phyloP scores from a whole-genome alignment of 2,329 filamentous ascomycete species.

The Chrysosporium keratinophilum region DNA sequence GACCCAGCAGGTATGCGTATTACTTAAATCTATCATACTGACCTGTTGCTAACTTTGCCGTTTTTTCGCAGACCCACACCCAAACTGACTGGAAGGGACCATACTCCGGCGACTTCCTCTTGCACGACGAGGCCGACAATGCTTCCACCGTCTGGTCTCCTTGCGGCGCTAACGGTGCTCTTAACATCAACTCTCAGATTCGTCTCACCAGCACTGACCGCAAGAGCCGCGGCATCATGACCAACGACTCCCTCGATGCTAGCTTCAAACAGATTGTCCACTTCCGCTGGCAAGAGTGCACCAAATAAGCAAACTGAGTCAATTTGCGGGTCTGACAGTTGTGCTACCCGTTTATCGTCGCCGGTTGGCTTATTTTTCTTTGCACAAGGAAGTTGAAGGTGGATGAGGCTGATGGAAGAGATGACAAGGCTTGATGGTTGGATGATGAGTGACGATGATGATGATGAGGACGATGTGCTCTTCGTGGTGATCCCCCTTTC shows the following conservation, averaged over 20 bases:
- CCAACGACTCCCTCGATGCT: constrained; percentile 42
- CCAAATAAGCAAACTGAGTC: constrained; percentile 3
- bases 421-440: not conserved
- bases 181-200: constrained; percentile 47
- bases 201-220: constrained; percentile 29
- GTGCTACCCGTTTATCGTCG: not conserved
- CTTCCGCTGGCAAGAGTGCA: constrained; percentile 38
- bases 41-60: constrained; percentile 16
- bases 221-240: constrained; percentile 33
- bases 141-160: constrained; percentile 44
- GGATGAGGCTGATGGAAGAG: not conserved
- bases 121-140: constrained; percentile 38
- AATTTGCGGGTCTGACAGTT: not conserved
- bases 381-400: not conserved
- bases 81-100: constrained; percentile 37
- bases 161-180: constrained; percentile 40
- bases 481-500: constrained; percentile 1
- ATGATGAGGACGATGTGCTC: constrained; percentile 1
- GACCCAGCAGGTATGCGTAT: constrained; percentile 29
- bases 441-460: constrained; percentile 3
- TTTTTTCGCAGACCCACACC: constrained; percentile 25
- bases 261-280: constrained; percentile 37
- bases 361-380: not conserved
- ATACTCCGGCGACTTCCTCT: constrained; percentile 35
- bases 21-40: too few relatives aligned